Conservation (phyloP, 192 early-diverging fungal genomes). For the Dissophora ornata region DNA sequence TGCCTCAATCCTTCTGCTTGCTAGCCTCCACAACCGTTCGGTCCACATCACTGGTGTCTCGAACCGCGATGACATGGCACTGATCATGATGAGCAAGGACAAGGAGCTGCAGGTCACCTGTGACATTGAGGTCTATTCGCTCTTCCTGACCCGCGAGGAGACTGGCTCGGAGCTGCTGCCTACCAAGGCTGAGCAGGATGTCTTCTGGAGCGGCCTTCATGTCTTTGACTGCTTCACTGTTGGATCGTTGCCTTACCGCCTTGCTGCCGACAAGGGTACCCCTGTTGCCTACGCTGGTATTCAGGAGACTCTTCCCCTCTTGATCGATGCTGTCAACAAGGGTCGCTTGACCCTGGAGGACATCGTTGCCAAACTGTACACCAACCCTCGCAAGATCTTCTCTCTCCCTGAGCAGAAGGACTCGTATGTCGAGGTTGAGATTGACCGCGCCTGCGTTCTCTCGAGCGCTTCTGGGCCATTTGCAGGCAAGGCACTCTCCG, state of each 20-base stretch:
- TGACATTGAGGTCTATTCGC: constrained; percentile 89
- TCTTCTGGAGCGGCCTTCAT: constrained; percentile 85
- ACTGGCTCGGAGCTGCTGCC: constrained; percentile 59
- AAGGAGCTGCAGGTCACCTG: constrained; percentile 90
- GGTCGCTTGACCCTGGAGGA: constrained; percentile 83
- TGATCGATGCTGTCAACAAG: constrained; percentile 86
- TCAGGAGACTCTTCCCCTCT: constrained; percentile 77
- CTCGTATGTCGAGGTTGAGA: constrained; percentile 94
- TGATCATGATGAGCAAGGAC: constrained; percentile 88
- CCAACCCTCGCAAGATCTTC: constrained; percentile 92
- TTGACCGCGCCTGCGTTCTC: constrained; percentile 76
- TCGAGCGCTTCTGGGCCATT: constrained; percentile 63
- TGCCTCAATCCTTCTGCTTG: constrained; percentile 88
- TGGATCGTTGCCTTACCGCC: constrained; percentile 74
- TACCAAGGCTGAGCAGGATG: constrained; percentile 69
- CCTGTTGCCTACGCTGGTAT: constrained; percentile 64
- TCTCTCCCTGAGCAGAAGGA: constrained; percentile 89
- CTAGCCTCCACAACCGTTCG: constrained; percentile 83
- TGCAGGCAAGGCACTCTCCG: constrained; percentile 69
- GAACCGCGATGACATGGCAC: constrained; percentile 81
- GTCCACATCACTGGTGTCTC: constrained; percentile 91
- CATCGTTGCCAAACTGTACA: constrained; percentile 78
- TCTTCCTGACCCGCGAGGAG: constrained; percentile 77
- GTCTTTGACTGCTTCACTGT: constrained; percentile 94
- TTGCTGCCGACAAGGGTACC: constrained; percentile 67